Evolutionary conservation across 768 basidiomycete genomes (phyloP), one percentile per base, ranked within the genome.

Genomic region (Asterophora lycoperdoides): DNA sequence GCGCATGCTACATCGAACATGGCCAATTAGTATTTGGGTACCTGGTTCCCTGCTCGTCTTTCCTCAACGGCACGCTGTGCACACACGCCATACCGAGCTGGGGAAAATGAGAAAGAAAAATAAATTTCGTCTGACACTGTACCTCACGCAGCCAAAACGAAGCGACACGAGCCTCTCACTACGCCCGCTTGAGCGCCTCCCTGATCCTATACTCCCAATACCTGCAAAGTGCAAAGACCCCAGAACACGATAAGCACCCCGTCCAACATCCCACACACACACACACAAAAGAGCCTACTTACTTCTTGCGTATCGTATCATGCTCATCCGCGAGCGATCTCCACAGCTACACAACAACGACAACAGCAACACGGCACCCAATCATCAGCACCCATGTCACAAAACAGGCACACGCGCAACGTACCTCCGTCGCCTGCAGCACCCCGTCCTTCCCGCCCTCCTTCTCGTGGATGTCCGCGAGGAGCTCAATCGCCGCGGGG

Each of bases 261-360:
- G 42, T 26, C 4, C n/a, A 11, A 35, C 14, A n/a, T 33, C 18
- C 32, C 32, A 26, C 18, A 17, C 13, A 20, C 14, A 44, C 18
- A 34, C 32, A 26, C 18, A 17, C 13, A 20, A 15, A 44, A 40
- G 18, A 46, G 14, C 30, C 23, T 2, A 52, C 66, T 40, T 49
- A 89, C 89, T 83, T 85, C 71, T 81, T 88, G 41, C 89, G 75
- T 55, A 89, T 87, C 6, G 77, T 78, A 59, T 92, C 89, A 57
- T 82, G 74, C 49, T 84, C 78, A 46, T 80, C 70, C 1, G 81
- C 88, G 19, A 92, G 74, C 1, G 76, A 73, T 48, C 72, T 80
- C 83, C 87, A 91, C 15, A 89, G 68, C 87, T 89, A 57, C 33
- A 54, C 30, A 14, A n/a, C n/a, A n/a, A n/a, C n/a, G n/a, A n/a